These are phyloP conservation scores for Rutstroemia sydowiana DNA, from an alignment of 2,329 filamentous ascomycete genomes.

Conservation along the genomic window DNA sequence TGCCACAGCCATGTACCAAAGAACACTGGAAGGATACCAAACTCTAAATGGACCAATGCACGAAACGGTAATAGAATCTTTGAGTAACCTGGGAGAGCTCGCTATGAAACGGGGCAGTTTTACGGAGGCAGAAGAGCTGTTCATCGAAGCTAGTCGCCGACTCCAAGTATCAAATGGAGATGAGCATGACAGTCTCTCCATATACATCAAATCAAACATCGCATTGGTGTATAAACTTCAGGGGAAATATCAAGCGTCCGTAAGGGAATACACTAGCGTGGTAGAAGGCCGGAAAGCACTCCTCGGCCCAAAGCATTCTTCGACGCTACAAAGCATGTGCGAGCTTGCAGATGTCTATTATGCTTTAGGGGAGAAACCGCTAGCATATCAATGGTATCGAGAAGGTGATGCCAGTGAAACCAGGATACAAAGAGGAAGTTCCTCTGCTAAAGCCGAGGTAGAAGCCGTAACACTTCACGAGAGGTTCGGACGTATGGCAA, in stretches of 20 bases:
- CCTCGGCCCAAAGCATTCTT: slow-evolving; percentile 2
- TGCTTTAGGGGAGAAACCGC: not conserved
- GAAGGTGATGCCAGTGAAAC: not conserved
- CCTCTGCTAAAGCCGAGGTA: not conserved
- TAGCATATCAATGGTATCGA: slow-evolving; percentile 3
- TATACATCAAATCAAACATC: slow-evolving; percentile 4
- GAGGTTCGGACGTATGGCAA: not conserved
- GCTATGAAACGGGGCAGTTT: not conserved
- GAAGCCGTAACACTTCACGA: not conserved
- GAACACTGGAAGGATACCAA: slow-evolving; percentile 10
- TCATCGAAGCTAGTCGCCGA: not conserved
- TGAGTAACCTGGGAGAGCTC: slow-evolving; percentile 8
- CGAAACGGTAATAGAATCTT: slow-evolving; percentile 9
- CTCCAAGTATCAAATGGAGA: not conserved
- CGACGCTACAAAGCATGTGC: slow-evolving; percentile 4
- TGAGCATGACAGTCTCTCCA: not conserved
- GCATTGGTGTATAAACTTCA: slow-evolving; percentile 7
- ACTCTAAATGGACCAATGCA: slow-evolving; percentile 5
- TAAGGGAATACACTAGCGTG: not conserved
- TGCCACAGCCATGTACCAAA: slow-evolving; percentile 16
- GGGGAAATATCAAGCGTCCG: not conserved
- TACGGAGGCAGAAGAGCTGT: slow-evolving; percentile 7
- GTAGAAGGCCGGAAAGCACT: not conserved
- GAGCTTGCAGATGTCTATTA: slow-evolving; percentile 8
- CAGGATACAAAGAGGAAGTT: not conserved